Evolutionary conservation across 2,329 filamentous ascomycete genomes (phyloP).

Genomic region (Fusarium devonianum): DNA sequence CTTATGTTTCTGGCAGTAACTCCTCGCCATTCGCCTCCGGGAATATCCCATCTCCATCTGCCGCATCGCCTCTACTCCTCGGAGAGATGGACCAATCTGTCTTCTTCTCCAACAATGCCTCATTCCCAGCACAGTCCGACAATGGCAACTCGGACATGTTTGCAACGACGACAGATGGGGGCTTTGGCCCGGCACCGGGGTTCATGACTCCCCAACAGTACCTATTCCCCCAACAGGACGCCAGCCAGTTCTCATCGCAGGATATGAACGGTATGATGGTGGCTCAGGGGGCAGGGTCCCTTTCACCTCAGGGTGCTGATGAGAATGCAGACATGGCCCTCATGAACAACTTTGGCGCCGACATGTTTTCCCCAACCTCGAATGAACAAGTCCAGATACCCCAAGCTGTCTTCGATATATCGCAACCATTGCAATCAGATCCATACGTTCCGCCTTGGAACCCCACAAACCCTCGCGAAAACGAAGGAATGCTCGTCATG

Average conservation of each 20-base stretch:
- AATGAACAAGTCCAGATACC: conserved; percentile 41
- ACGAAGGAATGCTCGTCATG: conserved; percentile 48
- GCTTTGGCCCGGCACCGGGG: conserved; percentile 43
- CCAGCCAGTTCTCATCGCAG: conserved; percentile 35
- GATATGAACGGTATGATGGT: conserved; percentile 37
- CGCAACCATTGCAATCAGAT: conserved; percentile 47
- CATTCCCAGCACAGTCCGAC: conserved; percentile 39
- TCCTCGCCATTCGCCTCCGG: conserved; percentile 23
- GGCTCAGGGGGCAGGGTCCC: conserved; percentile 11
- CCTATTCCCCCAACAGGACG: conserved; percentile 47
- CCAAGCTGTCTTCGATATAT: conserved; percentile 47
- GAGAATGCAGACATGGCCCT: conserved; percentile 42
- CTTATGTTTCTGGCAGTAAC: conserved; percentile 33
- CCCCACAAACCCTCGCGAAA: conserved; percentile 44
- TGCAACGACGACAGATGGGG: conserved; percentile 42
- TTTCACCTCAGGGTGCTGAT: conserved; percentile 31
- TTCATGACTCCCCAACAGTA: conserved; percentile 51
- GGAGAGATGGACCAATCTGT: conserved; percentile 49
- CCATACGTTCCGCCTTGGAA: conserved; percentile 54
- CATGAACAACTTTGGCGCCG: conserved; percentile 45
- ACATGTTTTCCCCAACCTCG: conserved; percentile 38
- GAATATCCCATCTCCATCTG: conserved; percentile 42
- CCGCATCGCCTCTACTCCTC: conserved; percentile 53
- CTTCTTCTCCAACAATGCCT: conserved; percentile 46
- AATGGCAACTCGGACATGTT: conserved; percentile 41